Conservation (phyloP, 2,329 filamentous ascomycete species). For the Fusarium coffeatum region DNA sequence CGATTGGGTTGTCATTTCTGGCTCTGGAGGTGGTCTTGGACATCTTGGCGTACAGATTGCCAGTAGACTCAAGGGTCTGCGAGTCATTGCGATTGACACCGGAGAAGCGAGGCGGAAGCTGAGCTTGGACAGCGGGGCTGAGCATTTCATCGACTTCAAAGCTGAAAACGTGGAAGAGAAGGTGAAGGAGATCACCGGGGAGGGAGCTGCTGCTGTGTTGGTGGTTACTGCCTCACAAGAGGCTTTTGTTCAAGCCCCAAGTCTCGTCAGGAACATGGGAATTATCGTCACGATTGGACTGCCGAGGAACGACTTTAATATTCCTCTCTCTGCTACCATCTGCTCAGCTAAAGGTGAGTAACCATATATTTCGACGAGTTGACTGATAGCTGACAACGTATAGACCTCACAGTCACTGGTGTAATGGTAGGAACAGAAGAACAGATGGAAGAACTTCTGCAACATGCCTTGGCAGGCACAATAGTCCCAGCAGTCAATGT, state of each 20-base stretch:
- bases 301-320: constrained; percentile 44
- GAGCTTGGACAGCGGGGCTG: constrained; percentile 41
- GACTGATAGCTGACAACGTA: fast-evolving
- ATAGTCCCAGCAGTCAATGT: constrained; percentile 20
- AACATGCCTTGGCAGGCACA: not conserved
- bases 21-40: constrained; percentile 50
- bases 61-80: constrained; percentile 23
- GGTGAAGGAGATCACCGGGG: constrained; percentile 42
- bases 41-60: constrained; percentile 52
- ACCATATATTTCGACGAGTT: fast-evolving
- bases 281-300: constrained; percentile 44
- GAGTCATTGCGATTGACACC: constrained; percentile 48
- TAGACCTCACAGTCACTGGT: constrained; percentile 33
- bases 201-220: constrained; percentile 45
- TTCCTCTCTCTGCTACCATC: constrained; percentile 43
- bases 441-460: constrained; percentile 32
- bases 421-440: constrained; percentile 37
- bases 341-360: constrained; percentile 39
- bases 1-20: constrained; percentile 50
- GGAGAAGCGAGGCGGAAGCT: constrained; percentile 40
- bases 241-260: constrained; percentile 42
- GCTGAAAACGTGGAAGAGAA: constrained; percentile 35
- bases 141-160: constrained; percentile 46
- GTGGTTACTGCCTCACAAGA: constrained; percentile 46
- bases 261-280: constrained; percentile 44